Evolutionary conservation across 768 basidiomycete species (phyloP), one percentile per base, ranked within the genome.

Genomic region (Rhodosporidiobolus sp.): DNA sequence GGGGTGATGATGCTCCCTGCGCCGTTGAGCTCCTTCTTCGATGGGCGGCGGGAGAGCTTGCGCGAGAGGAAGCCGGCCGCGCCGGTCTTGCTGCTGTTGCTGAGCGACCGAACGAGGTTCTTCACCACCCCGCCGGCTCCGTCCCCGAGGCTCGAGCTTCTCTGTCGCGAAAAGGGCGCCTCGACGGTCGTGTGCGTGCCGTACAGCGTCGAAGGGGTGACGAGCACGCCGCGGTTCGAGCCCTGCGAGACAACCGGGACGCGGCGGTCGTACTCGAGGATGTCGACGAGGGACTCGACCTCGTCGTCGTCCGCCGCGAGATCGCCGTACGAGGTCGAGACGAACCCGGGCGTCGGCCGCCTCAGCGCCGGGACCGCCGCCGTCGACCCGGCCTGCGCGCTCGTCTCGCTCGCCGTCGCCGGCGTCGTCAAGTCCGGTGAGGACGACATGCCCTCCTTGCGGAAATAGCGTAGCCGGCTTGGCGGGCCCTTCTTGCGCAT

Each of bases 371-470:
- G 46, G 10, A 9, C 30, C 17, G 52, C 28, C 24, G 30, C 28
- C 32, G 54, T n/a, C n/a, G n/a, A n/a, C n/a, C n/a, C n/a, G n/a
- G n/a, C n/a, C n/a, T n/a, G n/a, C n/a, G n/a, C 17, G 54, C 4
- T 4, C 54, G 60, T 56, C 8, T 28, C 32, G 30, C 20, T 16
- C 24, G 11, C 34, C 11, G 34, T 16, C 24, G 11, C 34, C 11
- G 34, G 38, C n/a, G 43, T 26, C 7, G 53, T 54, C 22, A 71
- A 24, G 60, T 71, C 54, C 2, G 70, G 70, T 0, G 52, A 46
- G 38, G 64, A 71, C 12, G 64, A 50, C 59, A 52, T 62, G 10
- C 70, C 64, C 32, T 49, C 52, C 26, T 30, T 24, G 9, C 49
- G 34, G 5, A 50, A 45, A 1, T 35, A 32, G 24, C 59, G 45